Evolutionary conservation across 441 rosid species (phyloP), one percentile per base, ranked within the genome.

Genomic region (Aquilaria agallochum): DNA sequence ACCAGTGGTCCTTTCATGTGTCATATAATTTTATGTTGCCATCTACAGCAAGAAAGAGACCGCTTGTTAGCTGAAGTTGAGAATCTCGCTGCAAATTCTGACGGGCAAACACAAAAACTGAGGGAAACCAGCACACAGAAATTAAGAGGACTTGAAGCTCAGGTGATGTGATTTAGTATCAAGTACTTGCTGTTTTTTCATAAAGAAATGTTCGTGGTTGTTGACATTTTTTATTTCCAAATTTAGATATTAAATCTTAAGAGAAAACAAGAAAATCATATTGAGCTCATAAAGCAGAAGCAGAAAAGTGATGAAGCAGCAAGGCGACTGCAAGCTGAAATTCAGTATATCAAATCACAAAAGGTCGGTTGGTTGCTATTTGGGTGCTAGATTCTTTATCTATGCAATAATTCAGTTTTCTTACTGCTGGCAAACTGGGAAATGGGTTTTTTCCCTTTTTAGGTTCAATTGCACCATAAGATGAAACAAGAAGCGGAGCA

Each of bases 401-500:
- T 4, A 46, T 40, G 50, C 33, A 10, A 49, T 57, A 34, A 20
- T 20, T 20, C 27, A 20, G 27, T 20, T 20, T 20, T 20, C 27
- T 20, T 20, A 20, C 27, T 20, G 27, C 27, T 20, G 27, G 27
- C 27, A 20, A 20, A 27, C 47, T 56, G 48, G 59, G 63, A 58
- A 48, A 64, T 56, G 33, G 55, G 51, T 52, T 30, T 63, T 47
- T 13, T 63, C 53, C 13, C 34, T 67, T 56, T 77, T 27, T 45
- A 87, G 93, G 90, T 87, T 80, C 90, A 87, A 66, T 73, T 87
- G 59, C 93, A 82, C 64, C 84, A 82, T 60, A 84, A 78, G 71
- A 84, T 84, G 75, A 84, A 84, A 73, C 90, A 84, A 61, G 93
- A 87, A 71, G 81, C 88, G 11, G 93, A 87, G 66, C 93, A 84